Percentiles rank a stretch among this genome's conserved stretches.
Conservation (phyloP, 2,329 filamentous ascomycete genomes). For the Dothistroma septosporum region DNA sequence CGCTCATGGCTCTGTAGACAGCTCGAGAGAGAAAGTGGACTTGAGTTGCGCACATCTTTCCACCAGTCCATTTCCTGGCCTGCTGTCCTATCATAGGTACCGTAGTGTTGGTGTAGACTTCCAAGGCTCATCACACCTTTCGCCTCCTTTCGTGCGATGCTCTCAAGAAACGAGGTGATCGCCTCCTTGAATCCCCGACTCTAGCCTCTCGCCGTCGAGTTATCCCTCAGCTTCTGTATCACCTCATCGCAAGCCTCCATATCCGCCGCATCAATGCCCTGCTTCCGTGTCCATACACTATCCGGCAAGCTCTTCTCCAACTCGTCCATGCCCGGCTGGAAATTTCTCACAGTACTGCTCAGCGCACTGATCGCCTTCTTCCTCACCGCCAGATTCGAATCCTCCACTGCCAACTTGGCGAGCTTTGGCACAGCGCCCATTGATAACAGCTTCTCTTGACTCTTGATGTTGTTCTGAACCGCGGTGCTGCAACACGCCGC, state of each 20-base stretch:
- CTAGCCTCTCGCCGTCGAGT: slow-evolving; percentile 20
- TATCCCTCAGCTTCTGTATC: slow-evolving; percentile 32
- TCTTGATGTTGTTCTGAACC: slow-evolving; percentile 89
- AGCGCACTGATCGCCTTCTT: slow-evolving; percentile 88
- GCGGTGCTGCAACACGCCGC: slow-evolving; percentile 94
- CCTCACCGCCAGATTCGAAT: slow-evolving; percentile 60
- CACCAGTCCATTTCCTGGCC: no score
- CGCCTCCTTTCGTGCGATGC: no score
- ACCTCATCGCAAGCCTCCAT: slow-evolving; percentile 75
- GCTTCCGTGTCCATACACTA: slow-evolving; percentile 52
- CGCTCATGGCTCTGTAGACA: no score
- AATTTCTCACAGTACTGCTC: slow-evolving; percentile 82
- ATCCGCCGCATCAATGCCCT: slow-evolving; percentile 70
- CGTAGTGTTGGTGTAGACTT: no score
- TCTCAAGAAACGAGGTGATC: no score
- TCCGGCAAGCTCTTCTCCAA: slow-evolving; percentile 64
- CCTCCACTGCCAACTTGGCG: slow-evolving; percentile 59
- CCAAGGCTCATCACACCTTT: no score
- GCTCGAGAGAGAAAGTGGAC: no score
- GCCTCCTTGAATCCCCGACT: no score
- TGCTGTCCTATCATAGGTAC: no score
- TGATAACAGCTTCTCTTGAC: slow-evolving; percentile 66
- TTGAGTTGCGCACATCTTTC: no score
- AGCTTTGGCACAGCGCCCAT: slow-evolving; percentile 67
- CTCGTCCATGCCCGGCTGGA: slow-evolving; percentile 67